Conservation (phyloP, 164 flowering plant genomes). For the Vitis amurensis region DNA sequence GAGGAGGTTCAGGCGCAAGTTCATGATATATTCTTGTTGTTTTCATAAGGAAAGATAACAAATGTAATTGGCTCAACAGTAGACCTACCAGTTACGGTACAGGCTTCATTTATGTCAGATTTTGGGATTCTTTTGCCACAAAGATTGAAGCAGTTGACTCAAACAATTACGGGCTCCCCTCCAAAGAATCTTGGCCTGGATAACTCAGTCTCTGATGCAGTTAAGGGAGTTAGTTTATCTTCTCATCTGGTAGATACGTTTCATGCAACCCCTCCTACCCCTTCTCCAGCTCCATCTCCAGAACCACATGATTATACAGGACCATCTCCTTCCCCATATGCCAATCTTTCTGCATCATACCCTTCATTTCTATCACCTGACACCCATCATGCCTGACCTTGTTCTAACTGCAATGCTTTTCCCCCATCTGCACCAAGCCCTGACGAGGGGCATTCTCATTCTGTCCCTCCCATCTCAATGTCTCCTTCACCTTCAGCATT, state of each 20-base stretch:
- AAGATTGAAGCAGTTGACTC: constrained; percentile 73
- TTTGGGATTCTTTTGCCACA: constrained; percentile 48
- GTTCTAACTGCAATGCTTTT: constrained; percentile 13
- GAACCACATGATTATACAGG: constrained; percentile 2
- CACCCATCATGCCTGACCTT: constrained; percentile 13
- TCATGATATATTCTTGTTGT: constrained; percentile 54
- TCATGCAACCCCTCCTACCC: constrained; percentile 29
- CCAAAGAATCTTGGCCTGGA: constrained; percentile 72
- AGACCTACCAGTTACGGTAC: constrained; percentile 56
- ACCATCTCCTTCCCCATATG: constrained; percentile 26
- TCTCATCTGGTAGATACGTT: constrained; percentile 49
- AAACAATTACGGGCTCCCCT: constrained; percentile 46
- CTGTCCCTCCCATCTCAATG: constrained; percentile 19
- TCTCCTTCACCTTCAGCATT: constrained; percentile 5
- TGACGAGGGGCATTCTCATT: constrained; percentile 7
- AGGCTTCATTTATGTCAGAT: constrained; percentile 61
- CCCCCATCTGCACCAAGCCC: constrained; percentile 22
- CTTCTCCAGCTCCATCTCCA: constrained; percentile 57
- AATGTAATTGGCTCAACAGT: constrained; percentile 62
- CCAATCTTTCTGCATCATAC: constrained; percentile 20
- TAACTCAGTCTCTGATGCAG: constrained; percentile 67
- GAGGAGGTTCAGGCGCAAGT: constrained; percentile 36
- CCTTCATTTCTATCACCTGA: constrained; percentile 33
- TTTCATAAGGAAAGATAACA: constrained; percentile 32
- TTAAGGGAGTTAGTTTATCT: constrained; percentile 63